phyloP scores from a whole-genome alignment of 768 basidiomycete species.

The Suillus fuscotomentosus region DNA sequence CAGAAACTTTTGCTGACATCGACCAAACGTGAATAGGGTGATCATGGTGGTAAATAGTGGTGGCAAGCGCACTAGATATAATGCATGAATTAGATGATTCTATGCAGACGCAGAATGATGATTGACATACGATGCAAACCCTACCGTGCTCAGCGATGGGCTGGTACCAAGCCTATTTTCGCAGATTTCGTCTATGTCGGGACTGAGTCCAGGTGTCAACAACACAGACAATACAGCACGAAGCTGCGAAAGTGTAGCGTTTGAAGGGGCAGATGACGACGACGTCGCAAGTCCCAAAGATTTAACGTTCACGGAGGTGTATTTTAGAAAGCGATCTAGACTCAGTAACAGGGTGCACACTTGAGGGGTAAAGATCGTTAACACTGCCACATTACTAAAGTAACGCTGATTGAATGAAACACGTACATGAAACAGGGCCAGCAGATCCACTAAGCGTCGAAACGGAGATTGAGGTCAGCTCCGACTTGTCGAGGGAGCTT shows the following conservation, averaged over 20 bases:
- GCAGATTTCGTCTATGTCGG: conserved; percentile 70
- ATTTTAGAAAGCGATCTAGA: conserved; percentile 50
- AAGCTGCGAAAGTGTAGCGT: conserved; percentile 50
- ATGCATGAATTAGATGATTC: background rate
- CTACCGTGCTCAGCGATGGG: conserved; percentile 38
- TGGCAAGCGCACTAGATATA: conserved; percentile 25
- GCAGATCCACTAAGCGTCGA: conserved; percentile 18
- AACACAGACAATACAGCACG: conserved; percentile 61
- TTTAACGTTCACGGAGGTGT: conserved; percentile 49
- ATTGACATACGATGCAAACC: conserved; percentile 48
- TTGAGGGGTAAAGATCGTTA: conserved; percentile 18
- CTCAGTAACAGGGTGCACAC: conserved; percentile 50
- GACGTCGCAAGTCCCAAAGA: conserved; percentile 46
- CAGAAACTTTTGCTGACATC: conserved; percentile 69
- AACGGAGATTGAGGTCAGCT: conserved; percentile 22
- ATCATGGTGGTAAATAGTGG: conserved; percentile 40
- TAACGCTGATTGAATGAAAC: conserved; percentile 3
- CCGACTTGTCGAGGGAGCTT: conserved; percentile 27
- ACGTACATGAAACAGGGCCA: conserved; percentile 25
- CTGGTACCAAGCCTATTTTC: conserved; percentile 51
- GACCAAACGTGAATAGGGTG: conserved; percentile 58
- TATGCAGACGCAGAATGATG: background rate
- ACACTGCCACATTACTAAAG: conserved; percentile 23
- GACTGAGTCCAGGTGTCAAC: conserved; percentile 68
- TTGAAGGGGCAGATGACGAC: conserved; percentile 31